Evolutionary conservation across 768 basidiomycete genomes (phyloP).

Genomic region (Trametes gibbosa): DNA sequence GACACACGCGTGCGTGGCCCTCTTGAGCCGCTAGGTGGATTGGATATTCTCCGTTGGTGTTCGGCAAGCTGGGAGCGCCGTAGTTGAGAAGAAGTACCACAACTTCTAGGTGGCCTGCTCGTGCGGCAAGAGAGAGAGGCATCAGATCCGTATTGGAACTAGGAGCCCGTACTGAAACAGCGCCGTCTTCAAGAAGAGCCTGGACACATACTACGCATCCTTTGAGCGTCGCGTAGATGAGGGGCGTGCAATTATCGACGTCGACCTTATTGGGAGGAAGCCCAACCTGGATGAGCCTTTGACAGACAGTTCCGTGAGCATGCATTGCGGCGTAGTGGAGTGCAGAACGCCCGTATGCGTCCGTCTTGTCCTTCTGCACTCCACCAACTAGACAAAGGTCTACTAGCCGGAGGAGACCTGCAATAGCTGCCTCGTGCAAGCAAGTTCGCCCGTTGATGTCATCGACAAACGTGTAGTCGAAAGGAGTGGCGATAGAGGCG

Average conservation of each 20-base stretch:
- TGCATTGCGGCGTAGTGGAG: conserved; percentile 97
- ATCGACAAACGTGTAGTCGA: conserved; percentile 91
- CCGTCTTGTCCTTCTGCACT: conserved; percentile 68
- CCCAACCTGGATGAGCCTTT: conserved; percentile 65
- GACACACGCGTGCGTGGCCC: conserved; percentile 86
- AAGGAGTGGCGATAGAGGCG: conserved; percentile 58
- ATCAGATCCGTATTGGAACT: conserved; percentile 65
- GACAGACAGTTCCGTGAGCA: conserved; percentile 76
- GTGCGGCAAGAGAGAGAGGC: conserved; percentile 88
- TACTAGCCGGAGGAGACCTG: conserved; percentile 75
- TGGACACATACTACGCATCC: conserved; percentile 82
- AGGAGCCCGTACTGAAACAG: conserved; percentile 59
- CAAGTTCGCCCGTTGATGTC: conserved; percentile 96
- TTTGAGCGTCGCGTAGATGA: conserved; percentile 88
- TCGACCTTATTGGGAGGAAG: conserved; percentile 72
- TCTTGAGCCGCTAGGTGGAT: conserved; percentile 94
- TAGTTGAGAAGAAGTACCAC: conserved; percentile 72
- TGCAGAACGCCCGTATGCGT: conserved; percentile 90
- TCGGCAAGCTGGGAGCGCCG: conserved; percentile 77
- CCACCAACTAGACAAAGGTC: conserved; percentile 74
- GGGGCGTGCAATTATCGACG: conserved; percentile 91
- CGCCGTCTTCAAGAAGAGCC: conserved; percentile 74
- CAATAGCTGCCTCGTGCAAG: conserved; percentile 89
- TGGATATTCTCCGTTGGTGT: conserved; percentile 95
- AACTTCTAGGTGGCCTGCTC: conserved; percentile 83